Conservation (phyloP, 225 moss, liverwort and hornwort genomes). For the Polytrichum formosum region DNA sequence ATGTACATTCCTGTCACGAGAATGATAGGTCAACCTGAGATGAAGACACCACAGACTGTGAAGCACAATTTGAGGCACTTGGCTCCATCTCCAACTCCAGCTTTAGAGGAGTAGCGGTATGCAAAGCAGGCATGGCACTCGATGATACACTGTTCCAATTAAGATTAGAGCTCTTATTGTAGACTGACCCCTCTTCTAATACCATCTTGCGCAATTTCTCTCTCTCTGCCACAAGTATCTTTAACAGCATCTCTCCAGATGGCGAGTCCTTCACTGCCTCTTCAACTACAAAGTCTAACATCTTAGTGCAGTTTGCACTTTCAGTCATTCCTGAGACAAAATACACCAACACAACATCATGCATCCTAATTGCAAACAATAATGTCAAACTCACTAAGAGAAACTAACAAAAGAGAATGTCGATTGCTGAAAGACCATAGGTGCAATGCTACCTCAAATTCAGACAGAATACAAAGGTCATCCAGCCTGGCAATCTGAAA, state of each 20-base stretch:
- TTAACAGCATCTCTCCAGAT: slow-evolving; percentile 66
- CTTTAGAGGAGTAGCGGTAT: slow-evolving; percentile 17
- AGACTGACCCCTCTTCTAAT: slow-evolving; percentile 35
- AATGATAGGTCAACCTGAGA: slow-evolving; percentile 25
- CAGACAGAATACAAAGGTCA: too few relatives aligned
- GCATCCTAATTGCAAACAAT: background rate
- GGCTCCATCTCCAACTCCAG: slow-evolving; percentile 18
- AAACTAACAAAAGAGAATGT: too few relatives aligned
- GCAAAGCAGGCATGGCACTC: slow-evolving; percentile 16
- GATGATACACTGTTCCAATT: slow-evolving; percentile 10
- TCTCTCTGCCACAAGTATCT: slow-evolving; percentile 66
- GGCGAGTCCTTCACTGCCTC: slow-evolving; percentile 55
- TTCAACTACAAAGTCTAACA: slow-evolving; percentile 42
- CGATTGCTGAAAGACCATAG: too few relatives aligned
- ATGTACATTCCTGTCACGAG: too few relatives aligned
- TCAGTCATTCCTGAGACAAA: slow-evolving; percentile 32
- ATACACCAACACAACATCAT: slow-evolving; percentile 12
- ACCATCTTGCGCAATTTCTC: slow-evolving; percentile 55
- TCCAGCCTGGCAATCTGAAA: too few relatives aligned
- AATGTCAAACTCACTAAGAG: background rate
- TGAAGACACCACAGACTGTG: slow-evolving; percentile 18
- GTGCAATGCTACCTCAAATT: too few relatives aligned
- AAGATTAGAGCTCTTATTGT: slow-evolving; percentile 26
- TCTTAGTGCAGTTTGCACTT: slow-evolving; percentile 31
- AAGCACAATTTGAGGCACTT: slow-evolving; percentile 19